Conservation (phyloP, 495 filamentous ascomycete genomes). For the Aspergillus affinis region DNA sequence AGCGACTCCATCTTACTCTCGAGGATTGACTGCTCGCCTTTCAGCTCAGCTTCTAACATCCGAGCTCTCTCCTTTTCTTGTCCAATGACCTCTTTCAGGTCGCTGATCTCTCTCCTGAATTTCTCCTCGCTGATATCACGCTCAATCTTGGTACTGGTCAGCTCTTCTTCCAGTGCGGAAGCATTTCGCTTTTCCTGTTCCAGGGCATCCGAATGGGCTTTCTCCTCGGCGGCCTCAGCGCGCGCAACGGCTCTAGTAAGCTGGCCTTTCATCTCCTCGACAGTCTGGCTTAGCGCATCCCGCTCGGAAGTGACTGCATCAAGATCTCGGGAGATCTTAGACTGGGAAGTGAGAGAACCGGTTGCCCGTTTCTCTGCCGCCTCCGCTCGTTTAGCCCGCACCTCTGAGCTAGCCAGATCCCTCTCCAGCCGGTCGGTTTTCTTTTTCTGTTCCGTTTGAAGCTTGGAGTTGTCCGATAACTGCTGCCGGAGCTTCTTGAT, state of each 20-base stretch:
- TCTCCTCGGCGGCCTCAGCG: constrained; percentile 65
- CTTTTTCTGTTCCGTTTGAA: constrained; percentile 45
- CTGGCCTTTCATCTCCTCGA: constrained; percentile 68
- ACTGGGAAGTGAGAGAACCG: constrained; percentile 64
- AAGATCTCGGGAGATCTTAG: constrained; percentile 68
- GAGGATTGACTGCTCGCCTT: constrained; percentile 73
- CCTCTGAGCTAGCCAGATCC: constrained; percentile 56
- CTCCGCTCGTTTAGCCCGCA: constrained; percentile 62
- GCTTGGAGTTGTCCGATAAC: constrained; percentile 53
- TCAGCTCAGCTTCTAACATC: constrained; percentile 74
- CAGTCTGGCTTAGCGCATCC: constrained; percentile 61
- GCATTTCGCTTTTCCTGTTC: constrained; percentile 67
- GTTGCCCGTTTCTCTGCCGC: constrained; percentile 63
- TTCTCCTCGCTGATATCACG: constrained; percentile 71
- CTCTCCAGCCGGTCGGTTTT: constrained; percentile 66
- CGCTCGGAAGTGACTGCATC: constrained; percentile 64
- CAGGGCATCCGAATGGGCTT: constrained; percentile 64
- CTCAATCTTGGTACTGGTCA: constrained; percentile 72
- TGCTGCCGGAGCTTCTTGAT: constrained; percentile 85
- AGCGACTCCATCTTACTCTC: constrained; percentile 91
- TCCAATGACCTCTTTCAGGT: constrained; percentile 68
- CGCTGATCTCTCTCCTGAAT: constrained; percentile 64
- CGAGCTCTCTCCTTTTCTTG: constrained; percentile 72
- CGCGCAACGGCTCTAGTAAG: constrained; percentile 66
- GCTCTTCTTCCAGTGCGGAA: constrained; percentile 68